Base-by-base conservation (phyloP, 1,284 basidiomycete genomes). In the Tilletia walkeri region DNA sequence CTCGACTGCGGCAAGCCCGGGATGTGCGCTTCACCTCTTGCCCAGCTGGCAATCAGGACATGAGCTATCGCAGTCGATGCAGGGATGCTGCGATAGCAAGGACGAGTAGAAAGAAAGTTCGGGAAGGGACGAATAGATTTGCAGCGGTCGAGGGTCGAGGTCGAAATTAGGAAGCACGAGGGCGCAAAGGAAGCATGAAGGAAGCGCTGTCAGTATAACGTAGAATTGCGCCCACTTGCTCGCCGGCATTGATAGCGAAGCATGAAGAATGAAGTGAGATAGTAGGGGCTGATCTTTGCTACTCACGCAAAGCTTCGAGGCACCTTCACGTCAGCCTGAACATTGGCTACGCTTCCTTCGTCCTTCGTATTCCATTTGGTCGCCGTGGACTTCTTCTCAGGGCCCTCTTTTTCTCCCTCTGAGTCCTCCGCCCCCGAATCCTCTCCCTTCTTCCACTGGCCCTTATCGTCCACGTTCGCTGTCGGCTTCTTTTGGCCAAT, bases 31-130 rank as follows among this genome's bases (percentile, higher is more conserved):
- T 85, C 85, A 6, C 88, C 87, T 50, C 87, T 84, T 0, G 87
- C 89, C 90, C 91, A 92, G 63, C 89, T 87, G 49, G 86, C 85
- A 67, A 92, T 88, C 72, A 92, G 83, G 49, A 89, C 87, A 38
- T 90, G 90, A 0, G 90, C 91, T 72, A 92, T 90, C 4, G 91
- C 90, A 4, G 88, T 90, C 48, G 84, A 79, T 1, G 72, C 73
- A 12, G 78, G 78, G 48, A 79, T 67, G 6, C 76, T 63, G 41
- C 54, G 12, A 30, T 12, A 24, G 24, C 24, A 4, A 34, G 54
- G 50, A 30, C 18, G n/a, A n/a, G 18, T 18, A 7, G 7, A 20
- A 30, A 30, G 24, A 4, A 18, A 53, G n/a, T 9, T 53, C 24
- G 50, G 50, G 73, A 59, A 50, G 75, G 72, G 89, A 88, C 2